These are phyloP conservation scores for Tulasnella sp. DNA, from an alignment of 768 basidiomycete genomes.

Conservation along the genomic window DNA sequence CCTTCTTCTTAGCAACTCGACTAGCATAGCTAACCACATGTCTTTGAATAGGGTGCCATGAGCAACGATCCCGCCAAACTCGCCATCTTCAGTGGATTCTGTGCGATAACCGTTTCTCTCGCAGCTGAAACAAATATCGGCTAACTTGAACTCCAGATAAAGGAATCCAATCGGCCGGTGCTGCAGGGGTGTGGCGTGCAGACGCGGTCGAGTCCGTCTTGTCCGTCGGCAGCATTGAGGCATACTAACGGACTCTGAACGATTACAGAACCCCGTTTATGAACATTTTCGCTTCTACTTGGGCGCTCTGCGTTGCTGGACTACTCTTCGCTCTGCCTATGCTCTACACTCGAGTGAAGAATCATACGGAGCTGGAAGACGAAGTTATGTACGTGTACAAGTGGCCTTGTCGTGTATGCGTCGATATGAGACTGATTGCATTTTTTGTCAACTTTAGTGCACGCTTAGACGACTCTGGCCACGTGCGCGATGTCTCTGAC, in stretches of 20 bases:
- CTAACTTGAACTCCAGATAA: conserved; percentile 4
- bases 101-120: conserved; percentile 26
- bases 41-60: conserved; percentile 47
- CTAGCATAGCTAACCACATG: conserved; percentile 45
- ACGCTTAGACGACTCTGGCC: conserved; percentile 20
- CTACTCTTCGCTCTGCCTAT: conserved; percentile 59
- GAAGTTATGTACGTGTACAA: conserved; percentile 38
- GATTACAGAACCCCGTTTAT: conserved; percentile 31
- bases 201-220: conserved; percentile 7
- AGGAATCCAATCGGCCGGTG: conserved; percentile 18
- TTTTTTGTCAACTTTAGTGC: conserved; percentile 7
- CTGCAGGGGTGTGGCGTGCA: conserved; percentile 16
- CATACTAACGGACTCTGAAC: neutral
- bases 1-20: conserved; percentile 32
- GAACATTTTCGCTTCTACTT: conserved; percentile 63
- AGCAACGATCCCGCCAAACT: conserved; percentile 71
- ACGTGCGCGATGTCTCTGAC: conserved; percentile 16
- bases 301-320: conserved; percentile 56
- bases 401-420: neutral
- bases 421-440: neutral
- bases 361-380: conserved; percentile 38
- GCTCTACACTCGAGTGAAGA: conserved; percentile 58
- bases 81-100: conserved; percentile 71
- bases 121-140: neutral
- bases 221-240: neutral